Base-by-base conservation (phyloP, 495 filamentous ascomycete species). In the Trichoderma parareesei region DNA sequence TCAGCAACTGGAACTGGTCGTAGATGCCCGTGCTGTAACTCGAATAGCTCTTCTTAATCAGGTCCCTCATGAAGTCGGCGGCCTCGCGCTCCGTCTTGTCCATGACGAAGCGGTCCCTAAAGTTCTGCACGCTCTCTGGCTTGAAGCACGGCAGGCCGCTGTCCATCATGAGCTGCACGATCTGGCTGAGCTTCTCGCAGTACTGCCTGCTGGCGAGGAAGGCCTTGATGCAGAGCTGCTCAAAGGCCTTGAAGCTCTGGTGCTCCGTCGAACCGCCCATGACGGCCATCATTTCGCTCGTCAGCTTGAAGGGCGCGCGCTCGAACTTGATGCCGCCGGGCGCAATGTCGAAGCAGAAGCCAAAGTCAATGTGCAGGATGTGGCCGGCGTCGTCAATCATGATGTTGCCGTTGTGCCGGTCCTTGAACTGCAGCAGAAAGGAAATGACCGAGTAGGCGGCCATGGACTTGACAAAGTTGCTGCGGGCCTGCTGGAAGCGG, bases 391-490 rank as follows among this genome's bases (percentile, higher is more conserved):
- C 93, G 71, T 98, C 92, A 49, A 99, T 84, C 95, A 99, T 98
- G 78, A 99, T 98, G 76, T 99, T 99, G 49, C 95, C 95, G 73
- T 99, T 99, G 76, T 99, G 95, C 5, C 95, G 86, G 74, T 99
- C 95, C 75, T 99, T 99, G 86, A 99, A 97, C 71, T 99, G 96
- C 38, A 99, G 79, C 8, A 99, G 81, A 75, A 95, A 98, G 0
- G 91, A 94, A 62, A 98, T 97, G 65, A 98, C 87, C n/a, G 91
- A 96, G 75, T 99, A 98, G n/a, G 93, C 94, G 3, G 95, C 95
- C 95, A 99, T 98, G 77, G 91, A 96, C 82, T 98, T 98, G 70
- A 99, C 92, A 69, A 99, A 99, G 72, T 97, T 97, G 73, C 86
- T 94, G 46, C 95, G 86, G 3, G 95, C 95, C 72, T 96, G 88